Evolutionary conservation across 192 early-diverging fungal species (phyloP).

Genomic region (Umbelopsis isabellina): DNA sequence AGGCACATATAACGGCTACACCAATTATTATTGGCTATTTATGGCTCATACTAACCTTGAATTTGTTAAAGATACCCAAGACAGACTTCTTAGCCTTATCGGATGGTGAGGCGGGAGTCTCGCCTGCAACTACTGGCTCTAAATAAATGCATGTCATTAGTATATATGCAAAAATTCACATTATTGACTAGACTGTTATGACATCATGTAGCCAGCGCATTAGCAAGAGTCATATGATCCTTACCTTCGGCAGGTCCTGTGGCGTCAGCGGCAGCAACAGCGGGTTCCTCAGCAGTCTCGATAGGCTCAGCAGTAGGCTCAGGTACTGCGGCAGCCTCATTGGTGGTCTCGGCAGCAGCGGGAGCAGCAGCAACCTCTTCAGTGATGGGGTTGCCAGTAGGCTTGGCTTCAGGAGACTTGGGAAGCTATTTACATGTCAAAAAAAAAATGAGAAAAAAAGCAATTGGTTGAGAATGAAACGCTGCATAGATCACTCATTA

Average conservation of each 20-base stretch:
- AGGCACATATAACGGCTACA: too few relatives aligned
- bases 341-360: background rate
- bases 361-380: background rate
- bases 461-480: too few relatives aligned
- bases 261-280: slow-evolving; percentile 12
- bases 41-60: background rate
- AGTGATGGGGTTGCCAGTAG: background rate
- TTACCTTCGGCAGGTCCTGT: slow-evolving; percentile 15
- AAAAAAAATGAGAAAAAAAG: too few relatives aligned
- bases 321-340: background rate
- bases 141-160: background rate
- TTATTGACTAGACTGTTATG: background rate
- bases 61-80: slow-evolving; percentile 13
- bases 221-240: slow-evolving; percentile 10
- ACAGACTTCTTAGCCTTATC: slow-evolving; percentile 23
- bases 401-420: slow-evolving; percentile 17
- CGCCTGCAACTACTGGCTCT: background rate
- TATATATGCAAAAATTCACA: background rate
- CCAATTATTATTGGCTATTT: background rate
- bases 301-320: background rate
- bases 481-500: background rate
- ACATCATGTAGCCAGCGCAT: background rate
- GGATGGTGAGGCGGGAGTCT: background rate
- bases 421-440: slow-evolving; percentile 6
- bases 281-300: background rate